These are phyloP conservation scores for Phialophora macrospora DNA, from an alignment of 2,329 filamentous ascomycete genomes.

Conservation along the genomic window DNA sequence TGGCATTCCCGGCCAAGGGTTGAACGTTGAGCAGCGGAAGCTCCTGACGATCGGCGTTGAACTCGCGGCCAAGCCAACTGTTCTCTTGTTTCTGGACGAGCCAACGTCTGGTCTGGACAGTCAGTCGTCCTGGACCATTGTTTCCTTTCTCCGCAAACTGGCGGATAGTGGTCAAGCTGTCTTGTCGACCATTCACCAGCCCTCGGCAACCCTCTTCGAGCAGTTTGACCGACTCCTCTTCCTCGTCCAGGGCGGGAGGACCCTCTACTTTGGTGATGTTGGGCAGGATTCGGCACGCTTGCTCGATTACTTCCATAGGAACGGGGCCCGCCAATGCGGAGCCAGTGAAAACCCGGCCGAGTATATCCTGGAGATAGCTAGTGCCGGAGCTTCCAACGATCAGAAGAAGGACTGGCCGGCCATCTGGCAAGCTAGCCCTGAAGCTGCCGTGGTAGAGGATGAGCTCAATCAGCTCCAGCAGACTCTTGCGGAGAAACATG, in stretches of 20 bases:
- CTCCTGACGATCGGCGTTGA: constrained; percentile 93
- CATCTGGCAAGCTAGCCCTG: constrained; percentile 63
- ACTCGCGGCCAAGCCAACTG: constrained; percentile 68
- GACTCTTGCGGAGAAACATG: not conserved
- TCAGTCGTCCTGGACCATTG: constrained; percentile 67
- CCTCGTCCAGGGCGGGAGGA: constrained; percentile 73
- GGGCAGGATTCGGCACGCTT: constrained; percentile 66
- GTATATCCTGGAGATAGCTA: constrained; percentile 43
- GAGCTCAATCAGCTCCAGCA: constrained; percentile 63
- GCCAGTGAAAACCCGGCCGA: constrained; percentile 75
- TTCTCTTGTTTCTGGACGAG: constrained; percentile 74
- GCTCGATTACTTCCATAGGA: constrained; percentile 75
- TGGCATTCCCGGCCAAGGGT: constrained; percentile 67
- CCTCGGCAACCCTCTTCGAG: constrained; percentile 59
- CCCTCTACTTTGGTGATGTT: constrained; percentile 76
- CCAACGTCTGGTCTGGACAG: constrained; percentile 66
- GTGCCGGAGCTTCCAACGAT: constrained; percentile 63
- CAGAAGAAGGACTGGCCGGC: constrained; percentile 69
- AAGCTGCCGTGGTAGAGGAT: constrained; percentile 59
- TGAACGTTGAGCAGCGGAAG: constrained; percentile 67
- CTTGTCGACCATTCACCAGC: constrained; percentile 62
- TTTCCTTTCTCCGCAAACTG: constrained; percentile 65
- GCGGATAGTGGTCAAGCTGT: constrained; percentile 59
- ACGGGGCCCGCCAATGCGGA: constrained; percentile 64
- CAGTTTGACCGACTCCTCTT: constrained; percentile 75